Evolutionary conservation across 495 filamentous ascomycete genomes (phyloP), one percentile per base, ranked within the genome.

Genomic region (Aspergillus taichungensis): DNA sequence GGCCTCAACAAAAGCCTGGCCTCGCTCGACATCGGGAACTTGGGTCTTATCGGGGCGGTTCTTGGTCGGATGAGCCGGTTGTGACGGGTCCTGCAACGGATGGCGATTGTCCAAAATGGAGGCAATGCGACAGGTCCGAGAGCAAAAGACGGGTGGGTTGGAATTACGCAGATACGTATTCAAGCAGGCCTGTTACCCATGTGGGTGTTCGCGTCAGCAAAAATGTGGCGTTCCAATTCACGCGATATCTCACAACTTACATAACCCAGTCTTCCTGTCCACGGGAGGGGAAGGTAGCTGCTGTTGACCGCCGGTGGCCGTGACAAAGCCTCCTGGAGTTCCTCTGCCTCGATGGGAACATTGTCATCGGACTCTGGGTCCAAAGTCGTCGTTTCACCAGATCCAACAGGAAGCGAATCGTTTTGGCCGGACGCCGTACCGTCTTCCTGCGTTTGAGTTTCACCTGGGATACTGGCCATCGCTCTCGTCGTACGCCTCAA

Each of bases 241-340:
- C 18, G 18, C 18, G 18, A 24, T 1, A 2, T 24, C 1, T 24
- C 18, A 24, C 18, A 24, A 24, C 81, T 71, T 59, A 92, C 90
- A 74, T 92, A 95, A 37, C 91, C 90, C 46, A 96, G 63, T 32
- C 91, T 74, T 1, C 91, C 92, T 69, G 88, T 92, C 91, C 91
- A 96, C 0, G 88, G 91, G 11, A 95, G 64, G 3, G 91, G 92
- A 11, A 96, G 72, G 57, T 88, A 88, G 52, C 77, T 78, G 57
- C 87, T 95, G 57, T 96, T 84, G 18, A 94, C 83, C 3, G 88
- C 79, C 18, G 87, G 87, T 8, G 84, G 69, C 29, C 89, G 60
- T n/a, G 71, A 66, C 13, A 77, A 54, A 11, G 72, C 73, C 43
- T 75, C 71, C 40, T 74, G 49, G 1, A 72, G 62, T 57, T 74